Percentiles rank a stretch among this genome's conserved stretches.
Conservation (phyloP, 2,329 filamentous ascomycete genomes). For the Fusarium oligoseptatum region DNA sequence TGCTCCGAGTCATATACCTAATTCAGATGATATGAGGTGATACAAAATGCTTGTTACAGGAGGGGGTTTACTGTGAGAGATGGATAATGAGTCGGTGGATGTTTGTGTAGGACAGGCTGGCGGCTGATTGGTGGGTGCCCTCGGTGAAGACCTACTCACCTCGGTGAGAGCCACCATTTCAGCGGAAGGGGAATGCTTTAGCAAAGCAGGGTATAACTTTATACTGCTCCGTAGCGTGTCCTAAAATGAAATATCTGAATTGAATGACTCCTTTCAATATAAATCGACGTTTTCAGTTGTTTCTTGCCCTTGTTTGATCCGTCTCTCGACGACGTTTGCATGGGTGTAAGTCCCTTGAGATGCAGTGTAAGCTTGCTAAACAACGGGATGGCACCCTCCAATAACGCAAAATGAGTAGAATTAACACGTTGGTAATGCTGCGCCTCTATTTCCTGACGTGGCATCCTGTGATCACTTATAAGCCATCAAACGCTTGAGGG, state of each 20-base stretch:
- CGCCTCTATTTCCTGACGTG: not conserved
- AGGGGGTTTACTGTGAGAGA: slow-evolving; percentile 10
- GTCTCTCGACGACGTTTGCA: not conserved
- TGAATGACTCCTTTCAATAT: not conserved
- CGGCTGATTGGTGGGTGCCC: slow-evolving; percentile 20
- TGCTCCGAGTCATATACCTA: not conserved
- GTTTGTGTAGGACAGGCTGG: not conserved
- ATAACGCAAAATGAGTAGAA: not conserved
- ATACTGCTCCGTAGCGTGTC: not conserved
- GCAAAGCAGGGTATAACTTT: not conserved
- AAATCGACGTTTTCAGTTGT: not conserved
- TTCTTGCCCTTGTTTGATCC: not conserved
- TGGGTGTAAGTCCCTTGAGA: not conserved
- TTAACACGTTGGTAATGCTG: not conserved
- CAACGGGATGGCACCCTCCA: not conserved
- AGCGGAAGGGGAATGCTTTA: not conserved
- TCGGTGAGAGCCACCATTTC: not conserved
- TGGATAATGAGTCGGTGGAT: slow-evolving; percentile 10
- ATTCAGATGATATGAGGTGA: not conserved
- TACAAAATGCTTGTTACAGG: not conserved
- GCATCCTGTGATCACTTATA: not conserved
- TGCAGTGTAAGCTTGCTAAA: not conserved
- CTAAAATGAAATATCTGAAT: not conserved
- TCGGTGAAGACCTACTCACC: not conserved
- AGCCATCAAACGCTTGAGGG: not conserved